Evolutionary conservation across 805 yeast species (phyloP), one percentile per base, ranked within the genome.

Genomic region (Wickerhamomyces subpelliculosus): DNA sequence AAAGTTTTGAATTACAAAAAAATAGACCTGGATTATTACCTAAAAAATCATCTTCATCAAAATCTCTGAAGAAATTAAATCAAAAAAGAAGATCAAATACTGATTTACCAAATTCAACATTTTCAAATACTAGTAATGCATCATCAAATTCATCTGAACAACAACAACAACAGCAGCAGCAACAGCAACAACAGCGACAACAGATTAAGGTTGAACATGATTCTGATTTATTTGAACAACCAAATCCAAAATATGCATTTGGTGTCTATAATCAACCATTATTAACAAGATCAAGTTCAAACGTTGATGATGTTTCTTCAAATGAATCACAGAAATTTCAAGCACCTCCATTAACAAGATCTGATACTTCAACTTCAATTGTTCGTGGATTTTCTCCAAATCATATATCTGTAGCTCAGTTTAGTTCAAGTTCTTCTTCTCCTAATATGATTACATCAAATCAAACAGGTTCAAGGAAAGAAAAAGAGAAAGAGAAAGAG

Each of bases 231-330:
- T 54, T 39, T 29, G 55, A 55, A 18, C 60, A 55, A 35, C 60
- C 60, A 11, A 42, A 55, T 17, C 60, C 60, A 29, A 43, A 50
- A 30, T 50, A 48, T 38, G 57, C 60, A 1, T 54, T 55, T 47
- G 58, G 58, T 10, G 42, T 51, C n/a, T 21, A 48, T 35, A 32
- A 38, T 14, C 27, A 34, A 16, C n/a, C n/a, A n/a, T n/a, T n/a
- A n/a, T n/a, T n/a, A n/a, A n/a, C n/a, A n/a, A n/a, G n/a, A n/a
- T n/a, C n/a, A n/a, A n/a, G n/a, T n/a, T n/a, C n/a, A 9, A 10
- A 25, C 20, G 32, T 6, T 9, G 12, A 29, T 14, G 32, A 31
- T 5, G 22, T 18, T 13, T 17, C 17, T 16, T 17, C 20, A 20
- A 14, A 14, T 11, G 27, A 25, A 13, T 13, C 12, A 7, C 10